Evolutionary conservation across 2,329 filamentous ascomycete genomes (phyloP), one percentile per base, ranked within the genome.

Genomic region (Alternaria triticimaculans): DNA sequence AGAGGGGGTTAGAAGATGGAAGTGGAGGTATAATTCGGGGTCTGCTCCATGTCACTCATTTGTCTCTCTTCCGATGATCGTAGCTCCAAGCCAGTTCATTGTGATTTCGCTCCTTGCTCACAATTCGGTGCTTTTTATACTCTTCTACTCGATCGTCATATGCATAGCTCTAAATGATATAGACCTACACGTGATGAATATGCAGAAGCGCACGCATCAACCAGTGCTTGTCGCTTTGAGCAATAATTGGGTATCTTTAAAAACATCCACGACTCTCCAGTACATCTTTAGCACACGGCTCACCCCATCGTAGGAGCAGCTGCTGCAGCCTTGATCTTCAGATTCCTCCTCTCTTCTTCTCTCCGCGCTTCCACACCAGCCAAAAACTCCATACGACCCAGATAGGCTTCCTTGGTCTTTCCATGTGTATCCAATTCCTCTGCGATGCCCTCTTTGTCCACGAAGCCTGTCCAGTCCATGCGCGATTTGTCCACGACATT

Each of bases 401-500:
- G 77, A 76, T 88, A 90, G 1, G 86, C 86, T 58, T 87, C 85
- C 72, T 88, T 89, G 11, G 87, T 87, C 74, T 87, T 88, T 65
- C 86, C 87, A 74, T 89, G 87, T 49, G 83, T 83, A 59, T 87
- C 84, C 72, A 90, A 76, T 75, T 90, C 88, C 61, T 89, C 87
- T 60, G 85, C 84, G 61, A 90, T 85, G 28, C 88, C 87, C 49
- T 86, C 85, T 57, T 86, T 80, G 72, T 89, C 87, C 44, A 90
- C 88, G 71, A 88, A 89, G 11, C 85, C 84, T 20, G 87, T 87
- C 88, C 88, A 90, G 70, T 90, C 88, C 71, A 90, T 80, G 57
- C 87, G 84, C 28, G 86, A 89, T 77, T 90, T 90, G 77, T 89
- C 87, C 54, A 90, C 87, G 0, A 88, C 89, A 68, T 89, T 90